phyloP scores from a whole-genome alignment of 1,284 basidiomycete species.

The Malassezia furfur region DNA sequence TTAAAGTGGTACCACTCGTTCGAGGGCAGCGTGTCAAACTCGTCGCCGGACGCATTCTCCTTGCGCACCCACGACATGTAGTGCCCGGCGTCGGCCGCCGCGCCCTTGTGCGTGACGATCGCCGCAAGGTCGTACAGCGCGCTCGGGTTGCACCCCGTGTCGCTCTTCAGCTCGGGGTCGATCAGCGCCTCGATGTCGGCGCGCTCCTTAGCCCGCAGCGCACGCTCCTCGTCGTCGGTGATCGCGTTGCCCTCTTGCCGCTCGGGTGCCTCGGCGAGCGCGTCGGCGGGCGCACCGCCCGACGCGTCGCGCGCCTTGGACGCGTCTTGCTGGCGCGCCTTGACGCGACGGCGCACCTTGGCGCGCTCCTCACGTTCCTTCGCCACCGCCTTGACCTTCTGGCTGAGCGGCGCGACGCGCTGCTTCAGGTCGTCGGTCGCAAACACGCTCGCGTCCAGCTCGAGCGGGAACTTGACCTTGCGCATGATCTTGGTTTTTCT shows the following conservation, averaged over 20 bases:
- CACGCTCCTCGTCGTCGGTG: slow-evolving; percentile 60
- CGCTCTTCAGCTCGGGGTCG: slow-evolving; percentile 58
- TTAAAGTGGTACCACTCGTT: slow-evolving; percentile 47
- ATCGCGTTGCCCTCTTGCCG: slow-evolving; percentile 54
- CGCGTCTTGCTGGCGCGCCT: slow-evolving; percentile 48
- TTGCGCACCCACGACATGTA: slow-evolving; percentile 71
- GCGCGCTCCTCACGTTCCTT: slow-evolving; percentile 74
- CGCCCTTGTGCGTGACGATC: slow-evolving; percentile 95
- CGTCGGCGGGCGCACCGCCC: slow-evolving; percentile 30
- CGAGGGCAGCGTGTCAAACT: slow-evolving; percentile 19
- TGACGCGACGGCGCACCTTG: slow-evolving; percentile 69
- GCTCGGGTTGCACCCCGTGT: slow-evolving; percentile 63
- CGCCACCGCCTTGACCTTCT: slow-evolving; percentile 66
- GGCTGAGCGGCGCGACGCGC: slow-evolving; percentile 62
- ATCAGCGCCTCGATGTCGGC: slow-evolving; percentile 52
- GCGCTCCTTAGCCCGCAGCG: slow-evolving; percentile 40
- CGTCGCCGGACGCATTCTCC: slow-evolving; percentile 17
- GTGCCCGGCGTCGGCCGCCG: slow-evolving; percentile 83
- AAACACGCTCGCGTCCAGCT: slow-evolving; percentile 77
- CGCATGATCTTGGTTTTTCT: slow-evolving; percentile 56
- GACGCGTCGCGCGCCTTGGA: slow-evolving; percentile 50
- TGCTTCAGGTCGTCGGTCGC: slow-evolving; percentile 67
- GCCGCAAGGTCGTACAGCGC: slow-evolving; percentile 78
- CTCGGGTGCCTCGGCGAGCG: slow-evolving; percentile 50
- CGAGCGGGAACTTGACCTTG: slow-evolving; percentile 80